These are phyloP conservation scores for Fusarium guadeloupense DNA, from an alignment of 2,329 filamentous ascomycete genomes.

Conservation along the genomic window DNA sequence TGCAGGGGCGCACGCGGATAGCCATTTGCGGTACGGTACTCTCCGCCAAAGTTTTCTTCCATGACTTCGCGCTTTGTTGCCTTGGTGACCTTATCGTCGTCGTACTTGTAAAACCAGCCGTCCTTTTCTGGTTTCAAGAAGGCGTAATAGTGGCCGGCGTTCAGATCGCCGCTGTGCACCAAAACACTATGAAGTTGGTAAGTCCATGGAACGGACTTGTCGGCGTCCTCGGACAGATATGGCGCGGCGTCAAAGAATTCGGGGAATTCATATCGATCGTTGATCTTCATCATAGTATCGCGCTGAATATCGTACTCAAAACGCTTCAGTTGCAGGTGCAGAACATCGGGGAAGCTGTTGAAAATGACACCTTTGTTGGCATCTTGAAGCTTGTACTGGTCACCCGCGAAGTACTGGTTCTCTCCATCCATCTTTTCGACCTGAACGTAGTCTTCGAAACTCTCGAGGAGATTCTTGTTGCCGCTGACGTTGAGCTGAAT, in stretches of 20 bases:
- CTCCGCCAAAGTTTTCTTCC: slow-evolving; percentile 96
- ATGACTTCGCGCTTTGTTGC: slow-evolving; percentile 90
- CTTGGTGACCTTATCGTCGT: slow-evolving; percentile 96
- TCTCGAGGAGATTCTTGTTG: slow-evolving; percentile 91
- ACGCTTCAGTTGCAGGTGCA: slow-evolving; percentile 94
- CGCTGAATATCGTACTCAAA: slow-evolving; percentile 98
- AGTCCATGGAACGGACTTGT: slow-evolving; percentile 86
- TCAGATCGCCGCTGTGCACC: slow-evolving; percentile 95
- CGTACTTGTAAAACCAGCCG: slow-evolving; percentile 95
- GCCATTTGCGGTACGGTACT: slow-evolving; percentile 68
- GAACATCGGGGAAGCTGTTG: slow-evolving; percentile 89
- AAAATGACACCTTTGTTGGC: slow-evolving; percentile 99
- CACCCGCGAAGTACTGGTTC: slow-evolving; percentile 95
- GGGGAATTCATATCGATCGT: slow-evolving; percentile 90
- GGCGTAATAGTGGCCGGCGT: slow-evolving; percentile 98
- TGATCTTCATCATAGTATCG: slow-evolving; percentile 99
- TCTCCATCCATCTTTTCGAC: slow-evolving; percentile 97
- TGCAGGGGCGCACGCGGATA: slow-evolving; percentile 57
- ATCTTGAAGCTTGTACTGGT: slow-evolving; percentile 91
- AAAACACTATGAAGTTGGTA: slow-evolving; percentile 96
- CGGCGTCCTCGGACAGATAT: slow-evolving; percentile 86
- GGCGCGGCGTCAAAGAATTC: slow-evolving; percentile 85
- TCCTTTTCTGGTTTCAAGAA: slow-evolving; percentile 94
- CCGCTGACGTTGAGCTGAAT: slow-evolving; percentile 96
- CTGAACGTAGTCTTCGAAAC: slow-evolving; percentile 95